These are phyloP conservation scores for Colletotrichum costaricense DNA, from an alignment of 2,329 filamentous ascomycete genomes.

Conservation along the genomic window DNA sequence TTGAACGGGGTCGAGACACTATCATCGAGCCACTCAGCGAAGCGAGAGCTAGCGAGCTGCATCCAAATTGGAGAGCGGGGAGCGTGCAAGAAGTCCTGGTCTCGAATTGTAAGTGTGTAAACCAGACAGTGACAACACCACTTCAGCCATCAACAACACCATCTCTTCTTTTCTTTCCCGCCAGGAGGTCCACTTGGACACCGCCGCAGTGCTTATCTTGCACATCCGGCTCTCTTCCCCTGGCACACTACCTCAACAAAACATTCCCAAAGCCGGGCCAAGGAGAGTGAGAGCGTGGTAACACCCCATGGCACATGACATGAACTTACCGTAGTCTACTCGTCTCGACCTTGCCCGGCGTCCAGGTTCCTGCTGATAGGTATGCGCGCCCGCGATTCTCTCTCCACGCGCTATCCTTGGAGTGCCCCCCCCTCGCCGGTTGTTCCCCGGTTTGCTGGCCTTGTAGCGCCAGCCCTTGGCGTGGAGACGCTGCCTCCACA, in stretches of 20 bases:
- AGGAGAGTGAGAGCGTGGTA: conserved; percentile 27
- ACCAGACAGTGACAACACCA: conserved; percentile 10
- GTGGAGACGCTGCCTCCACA: conserved; percentile 25
- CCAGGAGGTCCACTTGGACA: conserved; percentile 23
- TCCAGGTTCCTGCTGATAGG: not conserved
- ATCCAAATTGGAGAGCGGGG: conserved; percentile 7
- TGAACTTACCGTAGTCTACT: conserved; percentile 20
- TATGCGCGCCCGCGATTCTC: conserved; percentile 21
- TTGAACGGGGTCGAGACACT: not conserved
- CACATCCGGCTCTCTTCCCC: conserved; percentile 8
- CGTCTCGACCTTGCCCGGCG: conserved; percentile 7
- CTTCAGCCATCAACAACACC: not conserved
- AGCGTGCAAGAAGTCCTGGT: not conserved
- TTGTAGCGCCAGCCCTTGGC: conserved; percentile 26
- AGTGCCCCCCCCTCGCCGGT: conserved; percentile 18
- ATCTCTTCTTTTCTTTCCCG: conserved; percentile 7
- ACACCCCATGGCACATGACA: conserved; percentile 33
- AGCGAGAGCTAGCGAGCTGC: not conserved
- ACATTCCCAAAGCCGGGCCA: conserved; percentile 1
- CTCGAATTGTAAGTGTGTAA: conserved; percentile 6
- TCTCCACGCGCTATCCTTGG: conserved; percentile 27
- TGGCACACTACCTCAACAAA: conserved; percentile 28
- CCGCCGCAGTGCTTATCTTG: conserved; percentile 24
- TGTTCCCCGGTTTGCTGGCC: conserved; percentile 31
- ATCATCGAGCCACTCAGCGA: conserved; percentile 7